Base-by-base conservation (phyloP, 2,329 filamentous ascomycete species). In the Colletotrichum sp. region DNA sequence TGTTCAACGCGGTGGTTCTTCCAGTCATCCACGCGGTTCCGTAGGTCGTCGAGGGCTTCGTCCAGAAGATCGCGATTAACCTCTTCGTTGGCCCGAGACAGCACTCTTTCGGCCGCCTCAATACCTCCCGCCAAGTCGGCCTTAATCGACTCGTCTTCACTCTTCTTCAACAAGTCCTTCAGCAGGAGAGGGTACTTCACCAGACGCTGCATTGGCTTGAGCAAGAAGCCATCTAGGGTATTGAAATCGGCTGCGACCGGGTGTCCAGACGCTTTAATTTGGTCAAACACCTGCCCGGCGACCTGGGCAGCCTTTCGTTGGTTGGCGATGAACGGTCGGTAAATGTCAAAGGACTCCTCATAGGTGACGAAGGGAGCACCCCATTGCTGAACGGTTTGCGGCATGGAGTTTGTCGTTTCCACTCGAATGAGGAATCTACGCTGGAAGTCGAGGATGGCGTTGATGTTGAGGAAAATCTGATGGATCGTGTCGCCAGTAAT, bases 251-350 rank as follows among this genome's bases (percentile, higher is more conserved):
- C 93, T 7, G 97, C 95, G 82, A 98, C 97, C 79, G 90, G 92
- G 69, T 92, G 95, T 67, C 91, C 94, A 59, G 95, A 95, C 36
- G 91, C 87, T 79, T 92, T 91, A 69, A 99, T 95, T 84, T 97
- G 98, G 80, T 97, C 94, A 84, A 98, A 98, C 76, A 96, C 93
- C 76, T 93, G 91, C 79, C 95, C 93, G 16, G 96, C 96, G n/a
- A 95, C 91, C 79, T 94, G 91, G 69, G 96, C 96, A 75, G 96
- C 98, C 82, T 95, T 96, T 79, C 95, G 93, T 86, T 98, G 96
- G 82, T 99, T 99, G 39, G 97, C 95, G 80, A 99, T 99, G 81
- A 99, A 99, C 3, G 96, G 96, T 81, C 98, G 95, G 83, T 99
- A 99, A 76, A 98, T 96, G 77, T 94, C 92, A 84, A 99, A 98